Evolutionary conservation across 768 basidiomycete genomes (phyloP), one percentile per base, ranked within the genome.

Genomic region (Amanita inopinata): DNA sequence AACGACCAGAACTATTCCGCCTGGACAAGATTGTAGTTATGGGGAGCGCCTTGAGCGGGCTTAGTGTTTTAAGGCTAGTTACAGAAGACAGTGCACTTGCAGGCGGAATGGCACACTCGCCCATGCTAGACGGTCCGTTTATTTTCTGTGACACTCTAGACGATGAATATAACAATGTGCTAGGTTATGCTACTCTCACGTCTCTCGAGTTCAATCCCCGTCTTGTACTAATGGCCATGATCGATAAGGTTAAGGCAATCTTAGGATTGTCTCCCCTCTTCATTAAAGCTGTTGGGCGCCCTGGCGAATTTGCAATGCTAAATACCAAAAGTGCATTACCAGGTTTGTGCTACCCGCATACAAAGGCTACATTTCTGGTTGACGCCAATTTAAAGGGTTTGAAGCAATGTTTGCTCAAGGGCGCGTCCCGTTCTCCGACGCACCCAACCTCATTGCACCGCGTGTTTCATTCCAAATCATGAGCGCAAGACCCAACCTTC

Each of bases 41-140:
- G 53, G 57, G 54, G 5, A 53, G 51, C 36, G 53, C 57, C 4
- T 15, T 55, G 31, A 52, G 57, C 28, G 57, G 53, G 4, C 33
- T 58, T 1, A n/a, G 15, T 22, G 49, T 53, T n/a, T 43, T 35
- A n/a, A 40, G 49, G 12, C 32, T 58, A 14, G 46, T 44, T 5
- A 19, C 53, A 17, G 34, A 54, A 14, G 54, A 58, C 18, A 18
- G 45, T 1, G 49, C 33, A 4, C 40, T 58, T 4, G 56, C 56
- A 14, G 57, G 57, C 12, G 57, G 32, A 3, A 58, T 58, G 50
- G 54, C 48, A 15, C 54, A 57, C 30, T 55, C 39, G 25, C 57
- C 57, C 4, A 38, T 51, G 31, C 36, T 57, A 15, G 57, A 58
- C 36, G 56, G 56, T 56, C 24, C 4, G 48, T 28, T 18, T 25